phyloP scores from a whole-genome alignment of 495 filamentous ascomycete genomes.

The Hypoxylon lienhwacheense region DNA sequence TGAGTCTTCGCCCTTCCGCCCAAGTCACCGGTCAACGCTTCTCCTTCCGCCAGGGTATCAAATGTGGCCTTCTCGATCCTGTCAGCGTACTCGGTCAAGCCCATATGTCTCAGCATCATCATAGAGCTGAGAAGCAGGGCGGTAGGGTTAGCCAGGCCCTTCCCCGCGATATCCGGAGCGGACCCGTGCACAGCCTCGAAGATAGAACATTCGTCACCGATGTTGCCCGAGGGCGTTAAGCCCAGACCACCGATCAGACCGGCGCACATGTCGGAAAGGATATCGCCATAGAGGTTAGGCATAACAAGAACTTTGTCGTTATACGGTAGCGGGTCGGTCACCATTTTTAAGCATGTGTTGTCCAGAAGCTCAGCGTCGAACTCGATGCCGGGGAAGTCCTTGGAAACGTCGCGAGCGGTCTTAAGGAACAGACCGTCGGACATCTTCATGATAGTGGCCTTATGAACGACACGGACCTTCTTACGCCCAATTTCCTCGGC shows the following conservation, averaged over 20 bases:
- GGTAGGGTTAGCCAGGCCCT: constrained; percentile 47
- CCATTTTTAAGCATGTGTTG: constrained; percentile 98
- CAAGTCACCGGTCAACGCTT: constrained; percentile 91
- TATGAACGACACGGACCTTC: constrained; percentile 97
- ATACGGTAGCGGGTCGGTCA: constrained; percentile 90
- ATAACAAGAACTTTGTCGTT: constrained; percentile 99
- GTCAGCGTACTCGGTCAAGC: constrained; percentile 77
- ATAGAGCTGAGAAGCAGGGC: constrained; percentile 36
- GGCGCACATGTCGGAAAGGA: constrained; percentile 99
- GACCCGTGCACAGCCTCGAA: constrained; percentile 99
- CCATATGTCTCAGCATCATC: constrained; percentile 99
- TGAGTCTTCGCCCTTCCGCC: constrained; percentile 91
- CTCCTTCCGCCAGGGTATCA: constrained; percentile 90
- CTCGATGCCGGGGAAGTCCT: constrained; percentile 91
- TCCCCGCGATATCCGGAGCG: constrained; percentile 95
- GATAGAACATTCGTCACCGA: constrained; percentile 98
- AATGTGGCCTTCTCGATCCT: constrained; percentile 94
- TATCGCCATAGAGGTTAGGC: constrained; percentile 99
- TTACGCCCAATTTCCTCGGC: constrained; percentile 86
- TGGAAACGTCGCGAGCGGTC: constrained; percentile 77
- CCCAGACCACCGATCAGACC: constrained; percentile 97
- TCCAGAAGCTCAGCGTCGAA: constrained; percentile 97
- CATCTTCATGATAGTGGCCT: constrained; percentile 99
- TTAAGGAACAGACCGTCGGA: constrained; percentile 95
- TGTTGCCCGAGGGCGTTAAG: constrained; percentile 96